phyloP scores from a whole-genome alignment of 345 rosid species.

The Bruguiera parviflora region DNA sequence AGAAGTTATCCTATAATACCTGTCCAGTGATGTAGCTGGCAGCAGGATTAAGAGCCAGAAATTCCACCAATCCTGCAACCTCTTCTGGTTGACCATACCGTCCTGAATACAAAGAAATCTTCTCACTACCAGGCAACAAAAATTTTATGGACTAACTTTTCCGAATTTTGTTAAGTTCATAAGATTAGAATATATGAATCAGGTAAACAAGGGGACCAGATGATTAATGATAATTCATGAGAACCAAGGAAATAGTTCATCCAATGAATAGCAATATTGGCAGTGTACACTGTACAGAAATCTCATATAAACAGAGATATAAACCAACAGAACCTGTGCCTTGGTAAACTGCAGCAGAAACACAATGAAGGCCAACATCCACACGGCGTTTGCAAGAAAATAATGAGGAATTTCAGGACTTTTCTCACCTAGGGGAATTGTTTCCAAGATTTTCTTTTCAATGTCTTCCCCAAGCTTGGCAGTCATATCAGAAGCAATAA shows the following conservation, averaged over 20 bases:
- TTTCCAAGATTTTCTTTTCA: conserved; percentile 84
- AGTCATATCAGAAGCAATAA: conserved; percentile 68
- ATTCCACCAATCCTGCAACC: conserved; percentile 97
- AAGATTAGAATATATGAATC: neutral
- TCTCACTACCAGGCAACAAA: neutral
- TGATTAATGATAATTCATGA: neutral
- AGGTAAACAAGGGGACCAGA: neutral
- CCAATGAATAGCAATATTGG: too few relatives aligned
- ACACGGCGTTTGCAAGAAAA: neutral
- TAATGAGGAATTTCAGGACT: conserved; percentile 1
- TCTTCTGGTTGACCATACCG: conserved; percentile 97
- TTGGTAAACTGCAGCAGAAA: too few relatives aligned
- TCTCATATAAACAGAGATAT: too few relatives aligned
- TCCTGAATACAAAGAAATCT: conserved; percentile 43
- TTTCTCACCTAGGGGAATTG: conserved; percentile 77
- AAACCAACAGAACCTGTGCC: too few relatives aligned
- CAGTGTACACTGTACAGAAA: too few relatives aligned
- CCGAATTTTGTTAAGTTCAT: neutral
- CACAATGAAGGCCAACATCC: too few relatives aligned
- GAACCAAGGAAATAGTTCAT: neutral
- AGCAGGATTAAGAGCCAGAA: conserved; percentile 86
- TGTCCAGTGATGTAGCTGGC: conserved; percentile 92
- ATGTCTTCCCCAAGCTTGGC: conserved; percentile 85
- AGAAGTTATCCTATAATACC: conserved; percentile 35
- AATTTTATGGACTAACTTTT: neutral